Percentiles rank a stretch among this genome's conserved stretches.
Evolutionary conservation across 306 rosid species (phyloP).

Genomic region (Casuarina glauca): DNA sequence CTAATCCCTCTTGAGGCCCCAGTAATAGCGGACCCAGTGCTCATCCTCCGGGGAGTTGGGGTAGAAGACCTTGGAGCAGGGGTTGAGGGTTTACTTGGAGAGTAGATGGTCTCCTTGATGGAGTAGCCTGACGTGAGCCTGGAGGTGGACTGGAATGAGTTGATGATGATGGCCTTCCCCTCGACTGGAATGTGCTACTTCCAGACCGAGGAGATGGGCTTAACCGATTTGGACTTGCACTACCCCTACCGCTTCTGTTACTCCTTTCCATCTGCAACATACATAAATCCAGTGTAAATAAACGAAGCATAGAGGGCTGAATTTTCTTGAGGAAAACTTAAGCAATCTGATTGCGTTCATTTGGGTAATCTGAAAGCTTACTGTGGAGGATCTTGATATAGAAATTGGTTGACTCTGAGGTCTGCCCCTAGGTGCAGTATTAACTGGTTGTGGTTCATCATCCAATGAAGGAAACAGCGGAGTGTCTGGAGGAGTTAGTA

Average conservation of each 20-base stretch:
- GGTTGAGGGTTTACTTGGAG: constrained; percentile 69
- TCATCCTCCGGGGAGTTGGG: constrained; percentile 65
- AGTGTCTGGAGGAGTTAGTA: constrained; percentile 83
- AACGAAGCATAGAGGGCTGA: constrained; percentile 17
- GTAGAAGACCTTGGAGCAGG: constrained; percentile 64
- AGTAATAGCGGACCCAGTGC: constrained; percentile 58
- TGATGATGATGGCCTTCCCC: constrained; percentile 64
- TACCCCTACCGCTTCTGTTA: constrained; percentile 78
- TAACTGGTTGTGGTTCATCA: constrained; percentile 51
- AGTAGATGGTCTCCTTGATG: constrained; percentile 65
- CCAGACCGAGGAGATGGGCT: constrained; percentile 83
- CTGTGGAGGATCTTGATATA: constrained; percentile 84
- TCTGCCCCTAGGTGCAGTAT: constrained; percentile 60
- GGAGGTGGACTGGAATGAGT: constrained; percentile 76
- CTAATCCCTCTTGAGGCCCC: constrained; percentile 51
- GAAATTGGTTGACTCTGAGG: constrained; percentile 83
- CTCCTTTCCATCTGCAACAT: constrained; percentile 78
- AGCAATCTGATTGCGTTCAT: constrained; percentile 21
- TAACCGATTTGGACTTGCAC: constrained; percentile 82
- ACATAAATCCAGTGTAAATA: constrained; percentile 6
- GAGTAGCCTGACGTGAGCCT: constrained; percentile 47
- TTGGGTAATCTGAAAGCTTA: constrained; percentile 36
- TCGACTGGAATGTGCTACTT: constrained; percentile 53
- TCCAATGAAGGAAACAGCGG: constrained; percentile 87
- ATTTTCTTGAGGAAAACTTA: constrained; percentile 14